Percentiles rank a stretch among this genome's conserved stretches.
These are phyloP conservation scores for Chondrus crispus DNA, from an alignment of 23 red algal species.

Conservation along the genomic window DNA sequence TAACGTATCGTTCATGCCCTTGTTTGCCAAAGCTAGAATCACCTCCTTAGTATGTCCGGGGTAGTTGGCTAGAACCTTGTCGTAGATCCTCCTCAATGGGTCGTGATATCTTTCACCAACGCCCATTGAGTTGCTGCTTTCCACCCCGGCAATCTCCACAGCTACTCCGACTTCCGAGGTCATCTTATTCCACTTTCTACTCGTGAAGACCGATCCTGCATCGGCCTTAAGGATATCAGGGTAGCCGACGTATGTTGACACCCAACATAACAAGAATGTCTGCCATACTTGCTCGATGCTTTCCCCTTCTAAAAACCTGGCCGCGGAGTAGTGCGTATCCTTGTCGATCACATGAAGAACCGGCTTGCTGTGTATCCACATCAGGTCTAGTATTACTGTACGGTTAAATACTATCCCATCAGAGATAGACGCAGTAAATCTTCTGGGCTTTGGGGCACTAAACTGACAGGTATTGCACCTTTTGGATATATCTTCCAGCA, in stretches of 20 bases:
- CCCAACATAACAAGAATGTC: not conserved
- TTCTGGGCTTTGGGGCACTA: not conserved
- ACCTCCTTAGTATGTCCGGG: not conserved
- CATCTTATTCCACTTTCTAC: not conserved
- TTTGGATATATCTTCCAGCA: not conserved
- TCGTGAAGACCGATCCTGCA: not conserved
- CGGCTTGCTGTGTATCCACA: not conserved
- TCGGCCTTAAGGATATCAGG: not conserved
- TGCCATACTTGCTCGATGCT: not conserved
- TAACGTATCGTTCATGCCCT: conserved; percentile 15
- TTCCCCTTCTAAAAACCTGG: not conserved
- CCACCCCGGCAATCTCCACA: not conserved
- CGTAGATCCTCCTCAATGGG: not conserved
- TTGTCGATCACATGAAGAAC: not conserved
- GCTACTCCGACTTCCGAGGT: not conserved
- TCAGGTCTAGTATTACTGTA: not conserved
- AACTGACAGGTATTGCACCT: not conserved
- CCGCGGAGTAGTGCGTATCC: not conserved
- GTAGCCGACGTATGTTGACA: not conserved
- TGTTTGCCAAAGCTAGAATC: not conserved
- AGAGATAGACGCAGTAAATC: not conserved
- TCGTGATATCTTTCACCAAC: not conserved
- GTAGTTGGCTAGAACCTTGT: not conserved
- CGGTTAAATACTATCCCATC: not conserved
- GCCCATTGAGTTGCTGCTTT: not conserved